A percentile compares a stretch with the other conserved stretches of the same genome.
phyloP scores from a whole-genome alignment of 805 yeast genomes.

The Pichia sporocuriosa region DNA sequence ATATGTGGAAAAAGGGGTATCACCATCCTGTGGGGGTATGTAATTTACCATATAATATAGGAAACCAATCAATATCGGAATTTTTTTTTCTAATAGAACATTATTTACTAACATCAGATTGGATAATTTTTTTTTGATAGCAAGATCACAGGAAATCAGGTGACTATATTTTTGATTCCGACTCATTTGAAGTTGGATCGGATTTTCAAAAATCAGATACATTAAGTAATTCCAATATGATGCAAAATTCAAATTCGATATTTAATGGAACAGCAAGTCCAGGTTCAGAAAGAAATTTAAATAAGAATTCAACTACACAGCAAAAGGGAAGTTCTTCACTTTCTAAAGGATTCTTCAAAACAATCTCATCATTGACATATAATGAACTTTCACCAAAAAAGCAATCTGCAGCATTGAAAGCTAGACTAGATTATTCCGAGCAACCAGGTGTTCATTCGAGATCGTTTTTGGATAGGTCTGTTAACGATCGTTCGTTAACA shows the following conservation, averaged over 20 bases:
- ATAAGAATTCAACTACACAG: background rate
- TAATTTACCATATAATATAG: no score
- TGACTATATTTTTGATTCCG: constrained; percentile 9
- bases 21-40: constrained; percentile 28
- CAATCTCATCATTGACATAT: constrained; percentile 13
- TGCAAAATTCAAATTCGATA: background rate
- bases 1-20: constrained; percentile 29
- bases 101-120: background rate
- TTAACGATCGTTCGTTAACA: constrained; percentile 7
- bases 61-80: background rate
- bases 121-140: background rate
- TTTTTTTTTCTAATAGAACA: background rate
- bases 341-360: constrained; percentile 6
- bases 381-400: constrained; percentile 4
- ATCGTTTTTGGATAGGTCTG: constrained; percentile 10
- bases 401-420: constrained; percentile 10
- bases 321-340: background rate
- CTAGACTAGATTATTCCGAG: constrained; percentile 9
- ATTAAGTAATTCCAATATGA: background rate
- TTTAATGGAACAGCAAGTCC: constrained; percentile 15
- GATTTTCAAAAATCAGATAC: constrained; percentile 2
- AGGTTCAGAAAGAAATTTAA: constrained; percentile 1
- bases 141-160: constrained; percentile 4
- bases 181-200: constrained; percentile 5
- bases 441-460: constrained; percentile 11